phyloP scores from a whole-genome alignment of 2,329 filamentous ascomycete species.

The Ceratocystis cacaofunesta region DNA sequence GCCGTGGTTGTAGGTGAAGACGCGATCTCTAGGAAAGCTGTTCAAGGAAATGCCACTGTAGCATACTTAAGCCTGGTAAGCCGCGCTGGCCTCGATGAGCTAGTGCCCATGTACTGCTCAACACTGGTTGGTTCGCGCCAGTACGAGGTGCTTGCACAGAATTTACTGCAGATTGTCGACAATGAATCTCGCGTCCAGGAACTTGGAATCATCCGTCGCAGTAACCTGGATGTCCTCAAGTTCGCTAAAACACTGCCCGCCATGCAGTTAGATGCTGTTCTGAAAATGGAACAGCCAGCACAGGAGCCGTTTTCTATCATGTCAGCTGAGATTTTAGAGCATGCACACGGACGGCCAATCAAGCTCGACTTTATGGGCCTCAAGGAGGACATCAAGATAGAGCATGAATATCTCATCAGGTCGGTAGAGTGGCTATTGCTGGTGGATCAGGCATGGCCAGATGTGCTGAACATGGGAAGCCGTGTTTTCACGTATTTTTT shows the following conservation, averaged over 20 bases:
- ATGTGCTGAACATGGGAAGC: conserved; percentile 53
- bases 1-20: not conserved
- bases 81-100: conserved; percentile 53
- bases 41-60: conserved; percentile 61
- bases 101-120: conserved; percentile 80
- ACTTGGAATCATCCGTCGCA: conserved; percentile 59
- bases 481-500: conserved; percentile 73
- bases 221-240: conserved; percentile 54
- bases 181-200: conserved; percentile 49
- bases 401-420: conserved; percentile 58
- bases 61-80: conserved; percentile 71
- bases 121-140: conserved; percentile 51
- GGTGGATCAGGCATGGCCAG: conserved; percentile 55
- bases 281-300: conserved; percentile 22
- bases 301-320: conserved; percentile 32
- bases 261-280: conserved; percentile 36
- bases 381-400: conserved; percentile 39
- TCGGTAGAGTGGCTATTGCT: conserved; percentile 75
- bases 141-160: conserved; percentile 58
- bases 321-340: conserved; percentile 28
- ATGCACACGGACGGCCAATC: conserved; percentile 48
- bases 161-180: conserved; percentile 59
- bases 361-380: conserved; percentile 53
- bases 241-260: conserved; percentile 57
- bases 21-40: conserved; percentile 24